Conservation (phyloP, 1,284 basidiomycete genomes). For the Rhodofomes roseus region DNA sequence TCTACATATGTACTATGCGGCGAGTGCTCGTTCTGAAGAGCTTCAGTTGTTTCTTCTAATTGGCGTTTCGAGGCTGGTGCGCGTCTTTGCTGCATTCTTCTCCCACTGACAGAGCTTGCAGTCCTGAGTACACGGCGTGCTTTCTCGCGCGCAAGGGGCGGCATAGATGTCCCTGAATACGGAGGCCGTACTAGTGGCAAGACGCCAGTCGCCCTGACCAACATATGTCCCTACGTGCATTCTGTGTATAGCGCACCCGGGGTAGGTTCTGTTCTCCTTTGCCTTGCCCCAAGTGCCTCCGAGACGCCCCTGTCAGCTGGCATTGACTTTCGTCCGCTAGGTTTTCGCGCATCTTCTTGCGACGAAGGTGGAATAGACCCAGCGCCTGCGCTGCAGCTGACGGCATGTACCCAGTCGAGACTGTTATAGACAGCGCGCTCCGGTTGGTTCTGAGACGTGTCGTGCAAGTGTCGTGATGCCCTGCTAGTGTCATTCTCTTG, state of each 20-base stretch:
- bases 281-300: not conserved
- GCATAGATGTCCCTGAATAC: too few species aligned
- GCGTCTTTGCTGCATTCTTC: not conserved
- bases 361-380: not conserved
- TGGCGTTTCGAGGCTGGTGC: too few species aligned
- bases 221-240: not conserved
- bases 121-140: too few species aligned
- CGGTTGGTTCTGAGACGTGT: not conserved
- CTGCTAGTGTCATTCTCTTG: not conserved
- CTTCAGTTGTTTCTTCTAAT: too few species aligned
- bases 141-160: too few species aligned
- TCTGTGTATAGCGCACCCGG: not conserved
- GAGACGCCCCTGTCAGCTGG: not conserved
- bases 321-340: not conserved
- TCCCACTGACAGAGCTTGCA: too few species aligned
- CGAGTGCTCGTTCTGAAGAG: not conserved
- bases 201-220: not conserved
- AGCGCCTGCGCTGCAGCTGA: not conserved
- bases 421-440: not conserved
- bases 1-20: not conserved
- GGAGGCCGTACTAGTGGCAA: too few species aligned
- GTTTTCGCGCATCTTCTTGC: not conserved
- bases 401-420: not conserved
- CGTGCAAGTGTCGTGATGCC: too few species aligned
- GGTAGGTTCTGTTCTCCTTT: not conserved